phyloP scores from a whole-genome alignment of 1,284 basidiomycete genomes.

The Hymenochaete sp. region DNA sequence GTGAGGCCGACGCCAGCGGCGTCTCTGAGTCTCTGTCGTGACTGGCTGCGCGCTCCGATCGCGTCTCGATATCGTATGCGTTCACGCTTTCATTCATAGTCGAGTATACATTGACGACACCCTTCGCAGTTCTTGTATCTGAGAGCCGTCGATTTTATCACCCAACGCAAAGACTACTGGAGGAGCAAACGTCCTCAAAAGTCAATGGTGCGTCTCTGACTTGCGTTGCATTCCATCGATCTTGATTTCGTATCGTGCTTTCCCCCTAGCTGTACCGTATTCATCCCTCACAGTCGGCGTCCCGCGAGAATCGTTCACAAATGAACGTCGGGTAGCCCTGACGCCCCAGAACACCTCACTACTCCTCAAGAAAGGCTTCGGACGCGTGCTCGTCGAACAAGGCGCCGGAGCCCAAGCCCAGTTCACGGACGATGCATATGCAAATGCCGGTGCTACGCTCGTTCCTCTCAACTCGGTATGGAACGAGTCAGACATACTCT shows the following conservation, averaged over 20 bases:
- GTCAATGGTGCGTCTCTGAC: constrained; percentile 8
- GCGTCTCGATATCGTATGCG: no score
- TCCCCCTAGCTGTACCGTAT: constrained; percentile 53
- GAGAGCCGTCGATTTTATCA: constrained; percentile 14
- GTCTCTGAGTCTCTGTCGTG: no score
- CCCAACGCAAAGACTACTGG: constrained; percentile 5
- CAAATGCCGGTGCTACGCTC: constrained; percentile 67
- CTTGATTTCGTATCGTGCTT: neutral
- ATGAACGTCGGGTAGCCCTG: constrained; percentile 70
- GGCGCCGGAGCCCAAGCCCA: constrained; percentile 65
- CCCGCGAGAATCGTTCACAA: constrained; percentile 64
- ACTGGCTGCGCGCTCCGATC: no score
- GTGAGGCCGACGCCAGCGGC: no score
- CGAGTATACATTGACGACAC: no score
- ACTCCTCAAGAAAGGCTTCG: constrained; percentile 75
- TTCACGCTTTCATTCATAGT: neutral
- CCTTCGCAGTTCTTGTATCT: no score
- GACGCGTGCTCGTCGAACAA: constrained; percentile 59
- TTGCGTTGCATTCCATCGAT: neutral
- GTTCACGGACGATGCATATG: constrained; percentile 72
- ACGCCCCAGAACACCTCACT: constrained; percentile 69
- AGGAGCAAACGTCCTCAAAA: constrained; percentile 11
- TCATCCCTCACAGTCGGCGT: constrained; percentile 68
- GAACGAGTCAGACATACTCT: constrained; percentile 58
- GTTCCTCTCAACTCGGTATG: constrained; percentile 58